These are phyloP conservation scores for Colletotrichum lindemuthianum DNA, from an alignment of 2,329 filamentous ascomycete genomes.

Conservation along the genomic window DNA sequence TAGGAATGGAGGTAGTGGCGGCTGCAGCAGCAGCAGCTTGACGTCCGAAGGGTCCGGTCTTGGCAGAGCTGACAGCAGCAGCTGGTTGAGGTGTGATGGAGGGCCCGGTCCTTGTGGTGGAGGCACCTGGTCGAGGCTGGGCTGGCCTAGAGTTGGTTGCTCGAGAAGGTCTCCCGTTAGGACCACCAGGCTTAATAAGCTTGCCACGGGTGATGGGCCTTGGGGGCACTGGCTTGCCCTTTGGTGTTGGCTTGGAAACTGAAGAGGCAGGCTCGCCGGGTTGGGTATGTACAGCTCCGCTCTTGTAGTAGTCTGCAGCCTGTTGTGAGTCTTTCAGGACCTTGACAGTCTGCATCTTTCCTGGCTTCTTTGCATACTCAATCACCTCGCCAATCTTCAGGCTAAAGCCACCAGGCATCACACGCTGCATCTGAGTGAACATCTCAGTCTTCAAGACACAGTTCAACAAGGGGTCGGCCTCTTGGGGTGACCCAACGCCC, in stretches of 20 bases:
- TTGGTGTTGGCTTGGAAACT: conserved; percentile 84
- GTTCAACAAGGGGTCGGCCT: conserved; percentile 91
- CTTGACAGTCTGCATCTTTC: conserved; percentile 90
- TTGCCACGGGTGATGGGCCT: conserved; percentile 94
- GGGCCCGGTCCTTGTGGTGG: conserved; percentile 32
- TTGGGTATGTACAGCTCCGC: conserved; percentile 86
- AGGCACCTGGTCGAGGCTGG: conserved; percentile 54
- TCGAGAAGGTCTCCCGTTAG: conserved; percentile 81
- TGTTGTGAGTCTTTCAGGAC: conserved; percentile 86
- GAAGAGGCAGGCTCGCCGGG: conserved; percentile 86
- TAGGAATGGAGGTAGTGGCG: conserved; percentile 29
- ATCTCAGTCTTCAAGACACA: conserved; percentile 97
- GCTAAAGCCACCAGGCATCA: conserved; percentile 82
- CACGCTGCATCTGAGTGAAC: conserved; percentile 88
- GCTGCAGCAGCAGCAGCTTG: conserved; percentile 37
- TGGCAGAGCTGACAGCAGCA: conserved; percentile 43
- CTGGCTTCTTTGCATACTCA: conserved; percentile 97
- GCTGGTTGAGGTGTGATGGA: conserved; percentile 45
- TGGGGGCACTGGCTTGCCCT: conserved; percentile 84
- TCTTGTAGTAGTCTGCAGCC: conserved; percentile 90
- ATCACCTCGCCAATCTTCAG: conserved; percentile 86
- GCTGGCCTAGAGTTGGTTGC: conserved; percentile 61
- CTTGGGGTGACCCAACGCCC: conserved; percentile 87
- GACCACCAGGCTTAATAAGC: conserved; percentile 90
- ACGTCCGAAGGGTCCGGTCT: conserved; percentile 37